Percentiles rank a stretch among this genome's conserved stretches.
Evolutionary conservation across 1,284 basidiomycete genomes (phyloP).

Genomic region (Fistulinella cinereoalba): DNA sequence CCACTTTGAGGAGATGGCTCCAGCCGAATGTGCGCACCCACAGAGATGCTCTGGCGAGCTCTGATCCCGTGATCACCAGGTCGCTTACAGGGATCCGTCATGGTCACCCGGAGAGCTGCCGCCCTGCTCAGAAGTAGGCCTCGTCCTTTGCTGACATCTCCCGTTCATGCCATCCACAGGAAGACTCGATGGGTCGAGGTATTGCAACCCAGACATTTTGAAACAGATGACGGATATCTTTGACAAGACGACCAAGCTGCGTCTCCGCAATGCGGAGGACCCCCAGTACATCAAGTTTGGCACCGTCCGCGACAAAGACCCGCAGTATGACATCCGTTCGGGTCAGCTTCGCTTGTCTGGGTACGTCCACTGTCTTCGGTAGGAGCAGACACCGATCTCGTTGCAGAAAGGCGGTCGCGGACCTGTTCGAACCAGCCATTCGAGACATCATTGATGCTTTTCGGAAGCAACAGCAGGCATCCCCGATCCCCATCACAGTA

Average conservation of each 20-base stretch:
- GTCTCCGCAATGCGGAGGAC: slow-evolving; percentile 41
- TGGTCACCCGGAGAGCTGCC: slow-evolving; percentile 44
- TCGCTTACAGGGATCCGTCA: slow-evolving; percentile 36
- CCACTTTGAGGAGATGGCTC: slow-evolving; percentile 40
- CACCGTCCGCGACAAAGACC: slow-evolving; percentile 44
- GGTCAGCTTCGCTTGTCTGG: slow-evolving; percentile 48
- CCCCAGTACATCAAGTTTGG: slow-evolving; percentile 52
- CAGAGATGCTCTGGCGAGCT: background rate
- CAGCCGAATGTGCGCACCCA: slow-evolving; percentile 40
- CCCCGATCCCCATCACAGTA: slow-evolving; percentile 37
- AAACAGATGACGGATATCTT: slow-evolving; percentile 45
- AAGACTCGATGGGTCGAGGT: slow-evolving; percentile 30
- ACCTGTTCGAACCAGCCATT: slow-evolving; percentile 48
- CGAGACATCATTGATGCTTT: slow-evolving; percentile 42
- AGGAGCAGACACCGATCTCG: background rate
- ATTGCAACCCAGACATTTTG: slow-evolving; percentile 36
- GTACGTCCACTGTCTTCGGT: slow-evolving; percentile 21
- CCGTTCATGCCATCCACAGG: slow-evolving; percentile 27
- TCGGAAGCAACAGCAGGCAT: slow-evolving; percentile 31
- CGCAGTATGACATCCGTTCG: slow-evolving; percentile 41
- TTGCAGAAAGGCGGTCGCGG: slow-evolving; percentile 38
- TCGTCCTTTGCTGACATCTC: too few relatives aligned
- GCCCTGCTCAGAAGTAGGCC: slow-evolving; percentile 35
- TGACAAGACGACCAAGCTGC: slow-evolving; percentile 50
- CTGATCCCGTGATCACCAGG: slow-evolving; percentile 24